Conservation (phyloP, 345 rosid species). For the Mallotus nudiflorus region DNA sequence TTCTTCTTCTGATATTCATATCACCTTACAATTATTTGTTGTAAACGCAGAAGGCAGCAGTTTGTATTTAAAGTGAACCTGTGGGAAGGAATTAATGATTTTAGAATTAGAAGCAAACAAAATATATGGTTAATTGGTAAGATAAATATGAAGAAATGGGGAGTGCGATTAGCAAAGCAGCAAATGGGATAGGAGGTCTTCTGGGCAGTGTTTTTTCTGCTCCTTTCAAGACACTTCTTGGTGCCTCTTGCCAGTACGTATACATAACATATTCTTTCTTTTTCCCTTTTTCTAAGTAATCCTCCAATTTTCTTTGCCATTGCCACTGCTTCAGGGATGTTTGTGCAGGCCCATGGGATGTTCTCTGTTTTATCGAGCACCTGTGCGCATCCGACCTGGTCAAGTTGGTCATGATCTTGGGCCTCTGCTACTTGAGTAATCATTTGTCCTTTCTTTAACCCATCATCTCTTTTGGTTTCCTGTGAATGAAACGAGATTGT, state of each 20-base stretch:
- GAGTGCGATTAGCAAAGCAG: constrained; percentile 49
- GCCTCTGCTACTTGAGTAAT: constrained; percentile 62
- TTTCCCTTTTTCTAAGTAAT: not conserved
- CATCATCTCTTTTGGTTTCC: too few relatives aligned
- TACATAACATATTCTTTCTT: not conserved
- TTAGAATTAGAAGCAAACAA: too few relatives aligned
- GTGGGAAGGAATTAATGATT: too few relatives aligned
- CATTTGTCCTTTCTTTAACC: too few relatives aligned
- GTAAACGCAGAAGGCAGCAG: too few relatives aligned
- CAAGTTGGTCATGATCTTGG: constrained; percentile 53
- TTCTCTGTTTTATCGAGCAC: constrained; percentile 71
- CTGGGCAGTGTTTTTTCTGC: constrained; percentile 54
- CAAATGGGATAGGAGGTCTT: constrained; percentile 48
- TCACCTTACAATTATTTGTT: too few relatives aligned
- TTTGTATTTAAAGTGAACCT: too few relatives aligned
- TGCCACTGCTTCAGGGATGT: constrained; percentile 45
- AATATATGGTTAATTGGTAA: too few relatives aligned
- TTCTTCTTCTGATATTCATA: too few relatives aligned
- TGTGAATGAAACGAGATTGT: too few relatives aligned
- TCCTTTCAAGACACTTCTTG: constrained; percentile 62
- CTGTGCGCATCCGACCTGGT: constrained; percentile 61
- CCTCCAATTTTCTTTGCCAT: not conserved
- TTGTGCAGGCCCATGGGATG: constrained; percentile 74
- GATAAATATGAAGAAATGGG: constrained; percentile 47
- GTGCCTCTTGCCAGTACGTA: constrained; percentile 55